A percentile compares a stretch with the other conserved stretches of the same genome.
Conservation (phyloP, 306 rosid species). For the Malus orientalis region DNA sequence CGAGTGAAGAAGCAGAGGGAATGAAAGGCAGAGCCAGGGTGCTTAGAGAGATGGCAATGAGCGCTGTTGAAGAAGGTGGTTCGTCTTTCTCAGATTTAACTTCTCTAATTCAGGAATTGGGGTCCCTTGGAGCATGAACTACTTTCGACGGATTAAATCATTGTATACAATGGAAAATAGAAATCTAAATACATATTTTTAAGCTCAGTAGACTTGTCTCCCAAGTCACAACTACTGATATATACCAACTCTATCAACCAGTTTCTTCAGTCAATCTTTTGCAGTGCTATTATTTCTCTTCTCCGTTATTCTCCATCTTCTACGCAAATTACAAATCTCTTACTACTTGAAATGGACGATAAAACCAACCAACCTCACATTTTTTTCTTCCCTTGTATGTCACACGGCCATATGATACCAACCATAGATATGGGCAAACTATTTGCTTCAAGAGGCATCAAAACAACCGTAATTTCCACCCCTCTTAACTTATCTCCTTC, state of each 20-base stretch:
- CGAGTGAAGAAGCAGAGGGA: no score
- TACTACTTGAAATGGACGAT: neutral
- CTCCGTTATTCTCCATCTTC: neutral
- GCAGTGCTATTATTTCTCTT: neutral
- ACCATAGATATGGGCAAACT: constrained; percentile 1
- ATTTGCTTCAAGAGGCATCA: neutral
- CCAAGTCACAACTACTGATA: neutral
- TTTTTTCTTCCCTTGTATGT: constrained; percentile 19
- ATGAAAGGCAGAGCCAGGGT: no score
- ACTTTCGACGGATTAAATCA: neutral
- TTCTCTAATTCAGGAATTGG: no score
- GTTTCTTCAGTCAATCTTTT: neutral
- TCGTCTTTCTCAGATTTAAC: no score
- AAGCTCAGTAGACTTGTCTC: neutral
- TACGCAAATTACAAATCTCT: neutral
- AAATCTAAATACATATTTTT: no score
- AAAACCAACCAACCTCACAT: constrained; percentile 9
- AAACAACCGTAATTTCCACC: neutral
- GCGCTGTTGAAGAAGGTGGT: no score
- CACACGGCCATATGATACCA: constrained; percentile 37
- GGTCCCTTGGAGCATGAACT: no score
- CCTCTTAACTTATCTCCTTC: neutral
- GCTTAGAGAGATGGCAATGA: no score
- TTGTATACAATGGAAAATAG: neutral
- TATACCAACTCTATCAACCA: neutral